Base-by-base conservation (phyloP, 257 asterid species). In the Solanum rostratum region DNA sequence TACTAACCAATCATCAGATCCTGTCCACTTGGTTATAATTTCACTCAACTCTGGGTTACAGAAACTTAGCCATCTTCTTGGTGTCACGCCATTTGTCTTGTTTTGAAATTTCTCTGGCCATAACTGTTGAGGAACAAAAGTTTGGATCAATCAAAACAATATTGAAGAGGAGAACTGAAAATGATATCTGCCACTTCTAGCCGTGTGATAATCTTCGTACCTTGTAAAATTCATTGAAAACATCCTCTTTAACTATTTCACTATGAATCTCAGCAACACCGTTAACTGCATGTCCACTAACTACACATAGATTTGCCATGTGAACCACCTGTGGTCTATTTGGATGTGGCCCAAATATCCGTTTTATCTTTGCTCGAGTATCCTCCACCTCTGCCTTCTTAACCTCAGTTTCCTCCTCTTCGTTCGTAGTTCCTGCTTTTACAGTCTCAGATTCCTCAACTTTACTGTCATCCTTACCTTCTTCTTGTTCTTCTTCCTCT, bases 191-290 rank as follows among this genome's bases (percentile, higher is more conserved):
- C 18, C 3, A 76, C 45, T 27, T 76, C 82, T 76, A 49, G 62
- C 62, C 9, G 11, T 24, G 18, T 15, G 63, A 15, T 45, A 46
- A 46, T 76, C 3, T 2, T 46, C 9, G 0, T 87, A 94, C 97
- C 98, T 93, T 85, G 90, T 89, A 93, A 87, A 94, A 94, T 83
- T 93, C 97, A 86, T 91, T 92, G 79, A 94, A 94, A 80, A 94
- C 98, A 80, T 94, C 98, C 11, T 90, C 83, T 83, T 92, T 94
- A 82, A 94, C 98, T 83, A 93, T 93, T 86, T 94, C 95, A 86
- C 98, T 94, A 86, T 94, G 98, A 82, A 93, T 94, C 84, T 89
- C 98, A 79, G 98, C 97, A 85, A 94, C 98, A 37, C 98, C 98
- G 85, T 94, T 94, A 68, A 94, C 98, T 84, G 95, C 91, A 88